phyloP scores from a whole-genome alignment of 805 yeast species.

The Wickerhamomyces queroliae region DNA sequence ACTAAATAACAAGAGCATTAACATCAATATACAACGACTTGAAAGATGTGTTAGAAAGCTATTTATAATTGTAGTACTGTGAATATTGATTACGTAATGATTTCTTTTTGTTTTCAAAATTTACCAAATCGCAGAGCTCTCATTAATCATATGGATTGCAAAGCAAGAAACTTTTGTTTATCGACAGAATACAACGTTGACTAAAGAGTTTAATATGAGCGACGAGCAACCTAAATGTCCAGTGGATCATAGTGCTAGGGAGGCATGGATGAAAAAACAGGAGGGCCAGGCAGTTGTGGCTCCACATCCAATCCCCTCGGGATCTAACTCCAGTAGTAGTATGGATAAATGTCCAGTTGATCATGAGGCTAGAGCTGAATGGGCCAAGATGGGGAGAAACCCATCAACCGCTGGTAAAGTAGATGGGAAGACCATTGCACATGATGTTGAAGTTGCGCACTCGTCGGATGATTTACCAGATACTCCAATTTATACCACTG shows the following conservation, averaged over 20 bases:
- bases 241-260: slow-evolving; percentile 38
- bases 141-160: background rate
- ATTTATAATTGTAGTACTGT: too few relatives aligned
- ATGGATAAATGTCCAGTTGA: slow-evolving; percentile 62
- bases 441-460: slow-evolving; percentile 27
- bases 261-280: slow-evolving; percentile 5
- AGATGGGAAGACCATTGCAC: slow-evolving; percentile 16
- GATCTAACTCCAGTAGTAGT: slow-evolving; percentile 5
- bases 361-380: slow-evolving; percentile 49
- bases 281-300: slow-evolving; percentile 3
- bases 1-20: too few relatives aligned
- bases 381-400: slow-evolving; percentile 37
- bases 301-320: slow-evolving; percentile 15
- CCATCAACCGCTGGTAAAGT: slow-evolving; percentile 5
- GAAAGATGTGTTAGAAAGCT: too few relatives aligned
- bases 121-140: too few relatives aligned
- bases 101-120: background rate
- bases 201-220: background rate
- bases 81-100: background rate
- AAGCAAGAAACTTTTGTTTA: background rate
- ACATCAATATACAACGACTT: too few relatives aligned
- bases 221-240: slow-evolving; percentile 37
- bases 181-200: too few relatives aligned
- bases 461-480: slow-evolving; percentile 39
- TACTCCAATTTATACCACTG: slow-evolving; percentile 26